phyloP scores from a whole-genome alignment of 1,284 basidiomycete species.

The Cutaneotrichosporon dermatis region DNA sequence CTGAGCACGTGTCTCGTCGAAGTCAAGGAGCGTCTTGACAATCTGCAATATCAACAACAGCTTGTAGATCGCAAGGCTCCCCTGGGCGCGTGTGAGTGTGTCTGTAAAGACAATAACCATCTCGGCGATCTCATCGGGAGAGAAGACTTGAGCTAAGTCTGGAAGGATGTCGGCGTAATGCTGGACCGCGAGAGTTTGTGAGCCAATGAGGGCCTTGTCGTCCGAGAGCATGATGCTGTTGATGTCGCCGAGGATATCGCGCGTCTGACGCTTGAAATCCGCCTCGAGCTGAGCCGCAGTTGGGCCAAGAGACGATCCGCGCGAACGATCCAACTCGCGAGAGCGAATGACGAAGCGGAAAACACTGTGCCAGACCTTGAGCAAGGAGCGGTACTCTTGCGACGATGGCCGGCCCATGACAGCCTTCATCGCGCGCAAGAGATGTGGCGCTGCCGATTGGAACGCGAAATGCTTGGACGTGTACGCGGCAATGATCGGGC shows the following conservation, averaged over 20 bases:
- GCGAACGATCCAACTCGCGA: slow-evolving; percentile 77
- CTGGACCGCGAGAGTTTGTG: slow-evolving; percentile 88
- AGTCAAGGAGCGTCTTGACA: slow-evolving; percentile 83
- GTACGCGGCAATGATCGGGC: slow-evolving; percentile 87
- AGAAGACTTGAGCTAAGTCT: slow-evolving; percentile 74
- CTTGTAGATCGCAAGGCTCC: slow-evolving; percentile 86
- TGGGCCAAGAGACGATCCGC: slow-evolving; percentile 70
- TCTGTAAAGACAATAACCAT: slow-evolving; percentile 82
- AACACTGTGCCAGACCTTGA: slow-evolving; percentile 94
- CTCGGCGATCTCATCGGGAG: slow-evolving; percentile 73
- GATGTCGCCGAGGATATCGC: slow-evolving; percentile 70
- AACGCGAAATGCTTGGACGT: slow-evolving; percentile 84
- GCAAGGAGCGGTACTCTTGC: slow-evolving; percentile 73
- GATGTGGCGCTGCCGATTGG: slow-evolving; percentile 69
- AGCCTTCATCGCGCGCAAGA: slow-evolving; percentile 79
- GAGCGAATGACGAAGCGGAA: slow-evolving; percentile 89
- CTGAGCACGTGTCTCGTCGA: slow-evolving; percentile 68
- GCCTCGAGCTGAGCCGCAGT: slow-evolving; percentile 80
- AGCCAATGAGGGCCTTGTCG: slow-evolving; percentile 80
- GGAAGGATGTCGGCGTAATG: slow-evolving; percentile 91
- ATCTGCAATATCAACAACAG: slow-evolving; percentile 89
- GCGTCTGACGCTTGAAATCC: slow-evolving; percentile 77
- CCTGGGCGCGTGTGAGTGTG: slow-evolving; percentile 70
- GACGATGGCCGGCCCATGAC: slow-evolving; percentile 71
- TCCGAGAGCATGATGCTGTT: slow-evolving; percentile 82